phyloP scores from a whole-genome alignment of 495 filamentous ascomycete genomes.

The Trichocladium uniseriatum region DNA sequence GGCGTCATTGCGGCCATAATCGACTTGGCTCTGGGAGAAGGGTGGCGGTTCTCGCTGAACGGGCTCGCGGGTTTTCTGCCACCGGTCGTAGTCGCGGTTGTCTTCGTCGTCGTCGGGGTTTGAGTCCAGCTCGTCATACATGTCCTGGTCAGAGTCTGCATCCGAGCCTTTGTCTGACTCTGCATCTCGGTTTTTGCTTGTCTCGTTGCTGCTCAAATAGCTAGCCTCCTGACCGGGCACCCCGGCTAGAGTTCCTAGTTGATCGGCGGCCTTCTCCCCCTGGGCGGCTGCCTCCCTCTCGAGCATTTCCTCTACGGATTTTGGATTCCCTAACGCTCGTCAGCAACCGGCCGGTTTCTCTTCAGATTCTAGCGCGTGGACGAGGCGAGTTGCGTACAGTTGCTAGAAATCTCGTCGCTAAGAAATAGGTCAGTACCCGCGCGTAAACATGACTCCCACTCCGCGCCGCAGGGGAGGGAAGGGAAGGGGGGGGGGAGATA shows the following conservation, averaged over 20 bases:
- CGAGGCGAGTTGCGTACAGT: too few relatives aligned
- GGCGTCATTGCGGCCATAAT: not conserved
- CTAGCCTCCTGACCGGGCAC: not conserved
- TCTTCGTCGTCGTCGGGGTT: not conserved
- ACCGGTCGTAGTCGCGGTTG: not conserved
- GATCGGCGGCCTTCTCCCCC: too few relatives aligned
- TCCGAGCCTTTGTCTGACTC: too few relatives aligned
- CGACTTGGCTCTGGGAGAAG: conserved; percentile 26
- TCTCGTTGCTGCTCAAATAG: not conserved
- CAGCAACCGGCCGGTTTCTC: too few relatives aligned
- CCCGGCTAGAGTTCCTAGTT: too few relatives aligned
- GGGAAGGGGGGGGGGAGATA: not conserved
- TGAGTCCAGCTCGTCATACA: not conserved
- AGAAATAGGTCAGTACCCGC: too few relatives aligned
- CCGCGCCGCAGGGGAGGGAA: too few relatives aligned
- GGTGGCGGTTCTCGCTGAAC: not conserved
- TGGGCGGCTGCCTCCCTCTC: not conserved
- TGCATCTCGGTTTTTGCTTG: too few relatives aligned
- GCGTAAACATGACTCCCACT: too few relatives aligned
- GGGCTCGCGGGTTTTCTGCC: conserved; percentile 27
- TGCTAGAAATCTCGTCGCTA: not conserved
- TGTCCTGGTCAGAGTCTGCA: too few relatives aligned
- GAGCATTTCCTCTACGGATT: not conserved
- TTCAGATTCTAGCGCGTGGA: too few relatives aligned
- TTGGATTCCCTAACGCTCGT: too few relatives aligned